phyloP scores from a whole-genome alignment of 768 basidiomycete species.

The Tricholoma flavovirens region DNA sequence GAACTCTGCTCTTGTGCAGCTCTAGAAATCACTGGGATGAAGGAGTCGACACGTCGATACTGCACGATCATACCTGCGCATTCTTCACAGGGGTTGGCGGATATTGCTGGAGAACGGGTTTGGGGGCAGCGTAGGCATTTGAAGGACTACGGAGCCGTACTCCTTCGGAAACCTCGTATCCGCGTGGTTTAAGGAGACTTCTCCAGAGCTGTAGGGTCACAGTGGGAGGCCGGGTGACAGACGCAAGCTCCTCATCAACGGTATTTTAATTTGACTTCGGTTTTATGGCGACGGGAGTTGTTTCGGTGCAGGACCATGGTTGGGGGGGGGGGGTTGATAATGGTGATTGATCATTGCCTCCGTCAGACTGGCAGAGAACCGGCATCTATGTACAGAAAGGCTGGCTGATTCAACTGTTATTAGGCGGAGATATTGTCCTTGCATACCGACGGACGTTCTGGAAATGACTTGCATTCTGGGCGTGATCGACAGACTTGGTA shows the following conservation, averaged over 20 bases:
- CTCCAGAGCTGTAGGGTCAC: conserved; percentile 68
- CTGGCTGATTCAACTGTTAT: background rate
- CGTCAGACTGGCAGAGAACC: no score
- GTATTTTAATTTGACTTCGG: conserved; percentile 21
- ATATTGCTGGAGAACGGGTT: conserved; percentile 14
- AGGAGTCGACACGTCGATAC: no score
- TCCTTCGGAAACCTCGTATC: conserved; percentile 55
- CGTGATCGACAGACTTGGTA: conserved; percentile 60
- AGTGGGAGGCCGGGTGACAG: conserved; percentile 50
- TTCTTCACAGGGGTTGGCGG: conserved; percentile 6
- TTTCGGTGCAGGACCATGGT: conserved; percentile 4
- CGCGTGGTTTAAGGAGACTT: conserved; percentile 58
- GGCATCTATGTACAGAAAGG: no score
- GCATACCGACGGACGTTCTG: conserved; percentile 19
- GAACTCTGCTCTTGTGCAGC: no score
- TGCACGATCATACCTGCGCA: background rate
- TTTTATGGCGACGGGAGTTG: conserved; percentile 12
- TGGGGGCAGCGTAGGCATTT: conserved; percentile 26
- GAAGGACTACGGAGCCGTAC: conserved; percentile 58
- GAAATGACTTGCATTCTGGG: conserved; percentile 43
- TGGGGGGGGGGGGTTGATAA: conserved; percentile 4
- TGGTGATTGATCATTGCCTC: conserved; percentile 9
- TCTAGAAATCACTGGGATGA: no score
- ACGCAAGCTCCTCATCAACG: conserved; percentile 53
- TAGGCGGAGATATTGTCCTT: conserved; percentile 1